phyloP scores from a whole-genome alignment of 2,329 filamentous ascomycete genomes.

The Verticillium isaacii region DNA sequence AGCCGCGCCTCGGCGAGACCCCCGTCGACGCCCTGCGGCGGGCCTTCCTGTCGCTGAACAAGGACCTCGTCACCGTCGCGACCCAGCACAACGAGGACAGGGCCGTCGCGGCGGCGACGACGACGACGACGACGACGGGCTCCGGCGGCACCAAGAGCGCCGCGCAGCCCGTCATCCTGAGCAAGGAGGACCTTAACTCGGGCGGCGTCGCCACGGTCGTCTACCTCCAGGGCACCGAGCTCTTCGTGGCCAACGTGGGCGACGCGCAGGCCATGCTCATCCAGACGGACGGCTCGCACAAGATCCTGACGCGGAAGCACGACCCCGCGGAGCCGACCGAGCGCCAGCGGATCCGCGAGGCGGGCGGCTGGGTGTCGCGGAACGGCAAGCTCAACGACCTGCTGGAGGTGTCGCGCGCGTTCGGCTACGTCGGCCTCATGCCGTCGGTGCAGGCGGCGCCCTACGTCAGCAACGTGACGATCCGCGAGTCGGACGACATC shows the following conservation, averaged over 20 bases:
- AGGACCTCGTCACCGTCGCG: constrained; percentile 83
- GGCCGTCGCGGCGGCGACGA: constrained; percentile 54
- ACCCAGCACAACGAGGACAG: constrained; percentile 76
- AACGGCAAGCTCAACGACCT: constrained; percentile 91
- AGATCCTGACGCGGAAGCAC: constrained; percentile 83
- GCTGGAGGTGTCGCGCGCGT: constrained; percentile 87
- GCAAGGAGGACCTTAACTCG: constrained; percentile 82
- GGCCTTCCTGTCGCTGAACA: constrained; percentile 86
- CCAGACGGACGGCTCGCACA: constrained; percentile 77
- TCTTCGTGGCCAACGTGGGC: constrained; percentile 93
- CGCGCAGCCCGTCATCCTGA: constrained; percentile 69
- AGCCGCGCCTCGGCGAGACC: constrained; percentile 63
- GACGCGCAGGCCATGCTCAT: constrained; percentile 96
- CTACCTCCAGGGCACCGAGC: constrained; percentile 82
- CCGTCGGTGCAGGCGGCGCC: constrained; percentile 91
- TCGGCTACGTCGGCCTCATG: constrained; percentile 90
- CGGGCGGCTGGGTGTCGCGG: constrained; percentile 91
- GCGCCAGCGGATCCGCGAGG: constrained; percentile 84
- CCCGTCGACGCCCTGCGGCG: constrained; percentile 79
- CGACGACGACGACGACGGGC: constrained; percentile 61
- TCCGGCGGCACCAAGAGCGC: constrained; percentile 50
- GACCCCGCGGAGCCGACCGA: constrained; percentile 85
- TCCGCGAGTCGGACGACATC: constrained; percentile 89
- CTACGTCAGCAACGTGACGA: constrained; percentile 69
- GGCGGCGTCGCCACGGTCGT: constrained; percentile 89